Percentiles rank a stretch among this genome's conserved stretches.
Conservation (phyloP, 768 basidiomycete species). For the Leccinum boreale region DNA sequence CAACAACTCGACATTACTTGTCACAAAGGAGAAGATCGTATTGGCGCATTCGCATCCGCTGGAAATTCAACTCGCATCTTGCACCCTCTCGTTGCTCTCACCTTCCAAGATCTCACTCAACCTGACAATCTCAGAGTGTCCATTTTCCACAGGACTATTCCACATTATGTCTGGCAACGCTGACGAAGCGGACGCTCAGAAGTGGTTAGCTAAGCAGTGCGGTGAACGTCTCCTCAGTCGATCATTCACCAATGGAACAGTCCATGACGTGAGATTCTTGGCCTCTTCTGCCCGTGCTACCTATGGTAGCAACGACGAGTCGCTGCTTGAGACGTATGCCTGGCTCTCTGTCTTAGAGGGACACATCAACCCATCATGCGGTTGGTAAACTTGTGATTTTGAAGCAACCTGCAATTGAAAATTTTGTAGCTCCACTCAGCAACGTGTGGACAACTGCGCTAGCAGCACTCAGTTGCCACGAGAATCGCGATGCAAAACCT, state of each 20-base stretch:
- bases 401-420: not conserved
- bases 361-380: constrained; percentile 1
- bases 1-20: not conserved
- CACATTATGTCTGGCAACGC: not conserved
- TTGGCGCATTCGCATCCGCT: constrained; percentile 1
- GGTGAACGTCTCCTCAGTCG: constrained; percentile 1
- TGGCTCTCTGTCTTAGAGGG: constrained; percentile 14
- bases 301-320: not conserved
- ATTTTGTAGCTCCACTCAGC: constrained; percentile 6
- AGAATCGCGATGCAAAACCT: not conserved
- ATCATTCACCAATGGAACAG: constrained; percentile 17
- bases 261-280: constrained; percentile 22
- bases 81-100: not conserved
- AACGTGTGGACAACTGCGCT: constrained; percentile 10
- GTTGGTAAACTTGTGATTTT: constrained; percentile 1
- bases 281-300: not conserved
- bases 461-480: not conserved
- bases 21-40: not conserved
- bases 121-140: constrained; percentile 14
- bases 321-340: constrained; percentile 9
- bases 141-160: constrained; percentile 18
- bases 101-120: constrained; percentile 6
- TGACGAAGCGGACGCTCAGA: not conserved
- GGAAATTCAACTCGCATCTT: not conserved
- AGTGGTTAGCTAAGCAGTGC: no score